phyloP scores from a whole-genome alignment of 306 rosid species.

The Vigna trinervia region DNA sequence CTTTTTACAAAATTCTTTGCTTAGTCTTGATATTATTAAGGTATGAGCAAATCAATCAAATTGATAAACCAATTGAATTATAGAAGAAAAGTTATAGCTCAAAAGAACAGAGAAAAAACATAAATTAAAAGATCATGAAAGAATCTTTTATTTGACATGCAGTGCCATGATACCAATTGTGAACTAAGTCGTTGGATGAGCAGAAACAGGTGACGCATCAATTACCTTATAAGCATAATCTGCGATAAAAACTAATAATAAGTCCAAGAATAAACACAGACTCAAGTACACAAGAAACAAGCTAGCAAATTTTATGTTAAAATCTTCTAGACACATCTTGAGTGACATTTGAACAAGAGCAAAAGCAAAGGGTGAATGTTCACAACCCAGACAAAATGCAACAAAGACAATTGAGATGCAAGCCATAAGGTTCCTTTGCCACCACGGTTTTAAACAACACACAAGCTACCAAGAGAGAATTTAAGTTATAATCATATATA shows the following conservation, averaged over 20 bases:
- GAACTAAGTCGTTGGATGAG: conserved; percentile 98
- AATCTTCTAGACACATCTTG: conserved; percentile 13
- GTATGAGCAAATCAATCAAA: conserved; percentile 15
- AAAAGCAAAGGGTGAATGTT: conserved; percentile 29
- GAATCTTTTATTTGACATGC: conserved; percentile 69
- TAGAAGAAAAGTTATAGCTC: conserved; percentile 5
- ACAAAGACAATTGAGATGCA: conserved; percentile 7
- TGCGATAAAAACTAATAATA: conserved; percentile 51
- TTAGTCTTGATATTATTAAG: conserved; percentile 22
- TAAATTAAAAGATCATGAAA: conserved; percentile 12
- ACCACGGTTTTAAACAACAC: conserved; percentile 14
- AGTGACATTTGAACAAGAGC: conserved; percentile 8
- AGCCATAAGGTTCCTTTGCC: conserved; percentile 16
- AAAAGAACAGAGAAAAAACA: neutral
- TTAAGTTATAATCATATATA: neutral
- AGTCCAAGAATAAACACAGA: conserved; percentile 32
- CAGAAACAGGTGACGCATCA: conserved; percentile 81
- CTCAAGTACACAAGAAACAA: conserved; percentile 32
- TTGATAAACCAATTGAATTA: conserved; percentile 15
- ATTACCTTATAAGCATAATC: conserved; percentile 89
- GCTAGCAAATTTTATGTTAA: neutral
- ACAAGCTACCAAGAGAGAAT: conserved; percentile 1
- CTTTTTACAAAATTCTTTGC: neutral
- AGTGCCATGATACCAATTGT: conserved; percentile 96
- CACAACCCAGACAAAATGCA: conserved; percentile 31